These are phyloP conservation scores for Ophiorrhiza pumila DNA, from an alignment of 257 asterid species.

Conservation along the genomic window DNA sequence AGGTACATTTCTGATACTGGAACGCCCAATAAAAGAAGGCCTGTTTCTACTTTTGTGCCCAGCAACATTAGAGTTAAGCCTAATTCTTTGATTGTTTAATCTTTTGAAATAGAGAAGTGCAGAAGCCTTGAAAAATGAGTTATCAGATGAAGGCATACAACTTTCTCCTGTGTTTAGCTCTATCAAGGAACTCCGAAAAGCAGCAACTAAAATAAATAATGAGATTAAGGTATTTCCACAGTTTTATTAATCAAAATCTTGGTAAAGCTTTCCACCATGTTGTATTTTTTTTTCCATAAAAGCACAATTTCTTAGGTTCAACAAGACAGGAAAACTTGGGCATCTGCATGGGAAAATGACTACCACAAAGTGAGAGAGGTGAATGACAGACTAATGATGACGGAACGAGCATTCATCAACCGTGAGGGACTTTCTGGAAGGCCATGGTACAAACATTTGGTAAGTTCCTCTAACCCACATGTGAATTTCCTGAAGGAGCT, in stretches of 20 bases:
- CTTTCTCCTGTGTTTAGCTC: slow-evolving; percentile 63
- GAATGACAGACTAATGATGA: slow-evolving; percentile 77
- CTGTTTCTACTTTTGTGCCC: slow-evolving; percentile 5
- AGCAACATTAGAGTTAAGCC: slow-evolving; percentile 10
- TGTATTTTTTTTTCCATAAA: slow-evolving; percentile 7
- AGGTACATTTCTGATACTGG: slow-evolving; percentile 39
- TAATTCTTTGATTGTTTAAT: slow-evolving; percentile 11
- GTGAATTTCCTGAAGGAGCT: neutral
- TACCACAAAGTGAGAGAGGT: slow-evolving; percentile 49
- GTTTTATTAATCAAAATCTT: neutral
- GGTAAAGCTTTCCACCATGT: neutral
- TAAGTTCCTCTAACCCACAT: slow-evolving; percentile 24
- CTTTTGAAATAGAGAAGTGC: slow-evolving; percentile 53
- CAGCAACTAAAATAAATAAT: slow-evolving; percentile 43
- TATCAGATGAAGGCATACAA: slow-evolving; percentile 38
- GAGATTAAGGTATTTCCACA: slow-evolving; percentile 52
- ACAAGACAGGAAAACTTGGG: slow-evolving; percentile 40
- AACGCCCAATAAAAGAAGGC: neutral
- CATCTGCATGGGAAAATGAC: slow-evolving; percentile 29
- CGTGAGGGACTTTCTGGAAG: slow-evolving; percentile 69
- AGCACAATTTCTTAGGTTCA: slow-evolving; percentile 29
- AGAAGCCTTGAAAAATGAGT: slow-evolving; percentile 47
- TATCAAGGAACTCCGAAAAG: slow-evolving; percentile 51
- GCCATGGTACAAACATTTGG: slow-evolving; percentile 84
- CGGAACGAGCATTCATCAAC: slow-evolving; percentile 79